phyloP scores from a whole-genome alignment of 352 stramenopile genomes.

The Phytophthora ohioensis region DNA sequence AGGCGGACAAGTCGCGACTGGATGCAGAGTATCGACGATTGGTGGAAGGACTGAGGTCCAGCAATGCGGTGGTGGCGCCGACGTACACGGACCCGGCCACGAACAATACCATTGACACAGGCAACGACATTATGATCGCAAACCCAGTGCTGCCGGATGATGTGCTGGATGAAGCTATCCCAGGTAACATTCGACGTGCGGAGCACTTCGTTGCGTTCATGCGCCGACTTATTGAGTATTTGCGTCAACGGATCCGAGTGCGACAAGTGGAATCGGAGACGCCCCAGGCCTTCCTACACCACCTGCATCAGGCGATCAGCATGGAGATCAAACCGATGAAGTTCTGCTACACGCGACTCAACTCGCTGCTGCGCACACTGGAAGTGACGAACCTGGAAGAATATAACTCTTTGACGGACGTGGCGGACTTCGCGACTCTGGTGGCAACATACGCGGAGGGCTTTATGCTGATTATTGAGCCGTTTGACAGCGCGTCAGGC shows the following conservation, averaged over 20 bases:
- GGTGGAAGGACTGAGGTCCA: conserved; percentile 95
- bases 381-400: conserved; percentile 98
- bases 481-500: conserved; percentile 85
- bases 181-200: conserved; percentile 97
- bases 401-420: conserved; percentile 94
- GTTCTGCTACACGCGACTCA: conserved; percentile 98
- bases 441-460: conserved; percentile 97
- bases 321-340: conserved; percentile 98
- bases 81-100: conserved; percentile 56
- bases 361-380: conserved; percentile 96
- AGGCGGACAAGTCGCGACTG: conserved; percentile 90
- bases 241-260: conserved; percentile 85
- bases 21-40: conserved; percentile 96
- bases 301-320: conserved; percentile 92
- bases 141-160: conserved; percentile 91
- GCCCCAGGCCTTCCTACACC: conserved; percentile 96
- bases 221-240: conserved; percentile 96
- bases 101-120: conserved; percentile 56
- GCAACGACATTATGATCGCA: conserved; percentile 73
- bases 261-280: conserved; percentile 96
- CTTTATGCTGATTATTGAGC: conserved; percentile 99
- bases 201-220: conserved; percentile 99
- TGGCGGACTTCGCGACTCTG: conserved; percentile 98
- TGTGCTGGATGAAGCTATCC: conserved; percentile 97
- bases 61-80: conserved; percentile 74